phyloP scores from a whole-genome alignment of 164 flowering plant genomes.

The Annona squamosa region DNA sequence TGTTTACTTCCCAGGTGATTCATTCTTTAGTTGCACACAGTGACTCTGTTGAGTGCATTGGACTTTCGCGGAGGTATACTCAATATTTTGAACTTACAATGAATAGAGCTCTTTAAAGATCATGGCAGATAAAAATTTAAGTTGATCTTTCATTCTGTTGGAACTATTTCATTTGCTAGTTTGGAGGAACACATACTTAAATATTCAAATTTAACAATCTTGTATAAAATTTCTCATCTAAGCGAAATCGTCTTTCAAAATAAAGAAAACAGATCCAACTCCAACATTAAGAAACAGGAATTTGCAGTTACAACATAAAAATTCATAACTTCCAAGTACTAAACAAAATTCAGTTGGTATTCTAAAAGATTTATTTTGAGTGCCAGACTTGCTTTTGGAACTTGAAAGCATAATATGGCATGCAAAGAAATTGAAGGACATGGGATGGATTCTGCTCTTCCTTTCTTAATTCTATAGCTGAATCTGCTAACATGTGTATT shows the following conservation, averaged over 20 bases:
- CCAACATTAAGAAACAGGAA: no score
- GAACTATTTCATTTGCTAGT: not conserved
- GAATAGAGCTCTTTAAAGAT: not conserved
- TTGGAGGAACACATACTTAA: no score
- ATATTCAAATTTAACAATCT: no score
- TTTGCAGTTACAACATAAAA: no score
- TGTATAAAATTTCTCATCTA: no score
- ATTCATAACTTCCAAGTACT: no score
- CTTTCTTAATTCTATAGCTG: no score
- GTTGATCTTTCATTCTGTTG: not conserved
- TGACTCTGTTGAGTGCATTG: conserved; percentile 81
- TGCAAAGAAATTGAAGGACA: not conserved
- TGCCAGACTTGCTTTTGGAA: no score
- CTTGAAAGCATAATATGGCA: not conserved
- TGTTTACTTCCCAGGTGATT: conserved; percentile 45
- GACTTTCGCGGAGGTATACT: conserved; percentile 50
- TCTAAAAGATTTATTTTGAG: no score
- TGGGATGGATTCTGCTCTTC: not conserved
- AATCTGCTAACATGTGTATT: not conserved
- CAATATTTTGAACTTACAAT: not conserved
- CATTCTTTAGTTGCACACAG: conserved; percentile 61
- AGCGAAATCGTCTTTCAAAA: no score
- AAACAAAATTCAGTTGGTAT: no score
- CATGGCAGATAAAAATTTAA: not conserved
- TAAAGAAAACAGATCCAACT: no score